Base-by-base conservation (phyloP, 805 yeast species). In the Barnettozyma salicaria region DNA sequence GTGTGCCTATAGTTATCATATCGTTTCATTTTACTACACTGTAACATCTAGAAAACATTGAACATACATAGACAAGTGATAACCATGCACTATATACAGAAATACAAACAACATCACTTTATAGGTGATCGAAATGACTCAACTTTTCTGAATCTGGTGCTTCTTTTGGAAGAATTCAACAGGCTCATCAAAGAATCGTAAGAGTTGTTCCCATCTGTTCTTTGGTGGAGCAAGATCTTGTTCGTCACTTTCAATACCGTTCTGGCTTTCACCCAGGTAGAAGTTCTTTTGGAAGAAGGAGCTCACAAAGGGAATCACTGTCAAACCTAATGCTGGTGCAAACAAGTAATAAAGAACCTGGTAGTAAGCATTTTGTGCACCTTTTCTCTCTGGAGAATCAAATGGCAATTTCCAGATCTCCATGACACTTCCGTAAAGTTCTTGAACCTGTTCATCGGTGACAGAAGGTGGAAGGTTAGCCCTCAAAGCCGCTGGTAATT, bases 221-320 rank as follows among this genome's bases (percentile, higher is more conserved):
- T 19, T 36, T 19, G 41, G 41, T 13, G 41, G 32, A 26, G 34
- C 25, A 4, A 18, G 17, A 25, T 44, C 36, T 12, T 30, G 30
- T 16, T 41, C 48, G 7, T 47, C 45, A 25, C 48, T 54, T 42
- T 61, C 64, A 37, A 61, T 49, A 21, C 60, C 60, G 44, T 63
- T 64, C 17, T 63, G 65, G 13, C 49, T 42, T 30, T 63, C 62
- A 31, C 66, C 66, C 33, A 63, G 44, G 41, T 55, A 60, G 47
- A 40, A 61, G 41, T 61, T 56, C 27, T 55, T 56, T 44, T 63
- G 67, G 47, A 58, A 59, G 17, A 56, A 49, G 7, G 59, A 44
- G 11, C 45, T 53, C 35, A 60, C 36, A n/a, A 63, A 49, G 33
- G 60, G 49, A 30, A 63, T 50, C 33, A 49, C 39, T 20, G 56